Conservation (phyloP, 2,329 filamentous ascomycete species). For the Fusarium succisae region DNA sequence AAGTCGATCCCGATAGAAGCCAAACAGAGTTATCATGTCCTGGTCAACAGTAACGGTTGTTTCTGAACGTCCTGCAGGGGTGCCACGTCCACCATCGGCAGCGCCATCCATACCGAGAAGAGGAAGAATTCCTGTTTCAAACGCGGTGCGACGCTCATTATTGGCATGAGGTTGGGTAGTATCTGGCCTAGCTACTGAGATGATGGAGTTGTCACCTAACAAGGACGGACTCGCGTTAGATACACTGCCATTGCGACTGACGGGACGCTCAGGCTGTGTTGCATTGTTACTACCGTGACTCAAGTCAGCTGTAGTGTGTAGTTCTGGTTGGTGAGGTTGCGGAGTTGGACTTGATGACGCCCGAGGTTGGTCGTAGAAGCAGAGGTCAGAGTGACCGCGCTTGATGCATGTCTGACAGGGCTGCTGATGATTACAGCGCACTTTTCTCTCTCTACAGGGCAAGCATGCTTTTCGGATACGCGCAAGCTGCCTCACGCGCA, state of each 20-base stretch:
- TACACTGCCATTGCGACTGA: background rate
- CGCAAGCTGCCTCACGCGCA: conserved; percentile 6
- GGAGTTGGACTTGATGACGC: background rate
- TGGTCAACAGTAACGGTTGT: background rate
- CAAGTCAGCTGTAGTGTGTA: rapidly evolving
- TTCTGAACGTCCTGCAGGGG: background rate
- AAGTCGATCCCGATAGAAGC: conserved; percentile 20
- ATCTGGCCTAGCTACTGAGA: conserved; percentile 15
- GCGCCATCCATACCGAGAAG: conserved; percentile 15
- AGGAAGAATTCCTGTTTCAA: conserved; percentile 30
- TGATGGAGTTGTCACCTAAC: conserved; percentile 25
- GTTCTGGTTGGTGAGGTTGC: background rate
- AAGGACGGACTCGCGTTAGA: background rate
- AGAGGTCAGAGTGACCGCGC: conserved; percentile 20
- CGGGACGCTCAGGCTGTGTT: rapidly evolving
- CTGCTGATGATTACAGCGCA: conserved; percentile 19
- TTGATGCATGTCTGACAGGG: conserved; percentile 25
- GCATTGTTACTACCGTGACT: rapidly evolving
- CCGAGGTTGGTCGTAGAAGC: background rate
- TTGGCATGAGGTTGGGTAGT: background rate
- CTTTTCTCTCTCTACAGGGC: conserved; percentile 22
- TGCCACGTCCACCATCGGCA: background rate
- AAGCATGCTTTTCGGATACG: conserved; percentile 55
- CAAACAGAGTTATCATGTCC: conserved; percentile 27
- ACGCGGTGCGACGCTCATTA: conserved; percentile 14